Base-by-base conservation (phyloP, 192 early-diverging fungal genomes). In the Podila epicladia region DNA sequence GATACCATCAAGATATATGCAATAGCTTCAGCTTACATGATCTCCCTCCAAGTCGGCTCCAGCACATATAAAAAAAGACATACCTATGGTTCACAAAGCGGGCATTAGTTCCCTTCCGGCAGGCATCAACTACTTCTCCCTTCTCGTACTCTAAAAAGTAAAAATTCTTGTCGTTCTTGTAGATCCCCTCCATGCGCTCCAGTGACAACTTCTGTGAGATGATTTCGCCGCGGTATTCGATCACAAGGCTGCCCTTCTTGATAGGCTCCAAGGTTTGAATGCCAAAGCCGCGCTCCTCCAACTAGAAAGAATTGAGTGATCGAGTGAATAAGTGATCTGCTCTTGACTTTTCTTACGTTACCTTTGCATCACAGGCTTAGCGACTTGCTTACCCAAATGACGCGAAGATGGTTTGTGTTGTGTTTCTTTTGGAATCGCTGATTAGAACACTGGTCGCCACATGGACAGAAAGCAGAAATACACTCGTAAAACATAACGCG, bases 171-270 rank as follows among this genome's bases (percentile, higher is more conserved):
- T 85, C 75, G 48, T 87, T 82, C 35, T 80, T 83, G 73, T 96
- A 96, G 8, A 89, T 82, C 9, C 86, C 88, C n/a, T 87, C 71
- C 92, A 95, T 94, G n/a, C 95, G 88, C 33, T 93, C 89, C 24
- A 87, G 66, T 58, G 89, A 94, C 12, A 86, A 84, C 15, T 80
- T 82, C 45, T 91, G 83, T 2, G 87, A 89, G 32, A 96, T 93
- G 19, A 96, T 85, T 76, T 96, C 95, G 4, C 95, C 95, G 5
- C 92, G 87, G 82, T 96, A 95, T 72, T 96, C 95, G 53, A 91
- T 85, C 26, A 96, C 86, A 9, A 96, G 72, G 33, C 69, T 80
- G 32, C 87, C 90, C 55, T 85, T 86, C 50, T 80, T 78, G 49
- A 95, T 90, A 12, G 78, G 69, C 7, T 58, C 75, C 19, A 58